Evolutionary conservation across 164 flowering plant genomes (phyloP).

Genomic region (Chimonanthus praecox): DNA sequence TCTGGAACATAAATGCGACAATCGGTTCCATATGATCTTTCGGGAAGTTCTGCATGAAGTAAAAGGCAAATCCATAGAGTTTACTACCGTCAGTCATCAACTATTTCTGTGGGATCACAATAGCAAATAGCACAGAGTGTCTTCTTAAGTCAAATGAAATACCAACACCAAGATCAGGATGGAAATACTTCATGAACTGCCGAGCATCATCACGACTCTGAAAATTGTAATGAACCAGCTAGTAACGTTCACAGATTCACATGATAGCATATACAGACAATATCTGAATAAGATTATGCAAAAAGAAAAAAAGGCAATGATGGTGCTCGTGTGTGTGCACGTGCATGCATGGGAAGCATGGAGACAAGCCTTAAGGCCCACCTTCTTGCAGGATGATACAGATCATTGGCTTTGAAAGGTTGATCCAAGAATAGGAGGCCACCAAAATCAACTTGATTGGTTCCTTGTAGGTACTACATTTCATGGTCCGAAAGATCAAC

Average conservation of each 20-base stretch:
- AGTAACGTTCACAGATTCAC: not conserved
- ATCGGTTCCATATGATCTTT: conserved; percentile 94
- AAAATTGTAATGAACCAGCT: conserved; percentile 1
- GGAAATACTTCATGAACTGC: conserved; percentile 95
- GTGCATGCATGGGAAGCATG: no score
- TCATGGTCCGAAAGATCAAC: no score
- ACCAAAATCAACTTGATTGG: no score
- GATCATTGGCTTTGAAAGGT: no score
- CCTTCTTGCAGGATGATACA: no score
- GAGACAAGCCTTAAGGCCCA: no score
- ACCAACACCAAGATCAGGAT: conserved; percentile 98
- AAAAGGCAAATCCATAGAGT: not conserved
- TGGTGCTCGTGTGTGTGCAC: no score
- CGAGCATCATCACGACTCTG: conserved; percentile 99
- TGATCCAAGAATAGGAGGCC: no score
- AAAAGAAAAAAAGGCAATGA: no score
- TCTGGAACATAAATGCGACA: conserved; percentile 90
- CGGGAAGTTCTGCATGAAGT: conserved; percentile 80
- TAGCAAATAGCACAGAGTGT: not conserved
- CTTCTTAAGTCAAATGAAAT: conserved; percentile 15
- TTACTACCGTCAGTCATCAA: not conserved
- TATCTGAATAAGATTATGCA: no score
- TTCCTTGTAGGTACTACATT: no score
- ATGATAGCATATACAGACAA: not conserved
- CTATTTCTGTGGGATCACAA: not conserved